phyloP scores from a whole-genome alignment of 2,329 filamentous ascomycete species.

The Trichoderma pleuroti region DNA sequence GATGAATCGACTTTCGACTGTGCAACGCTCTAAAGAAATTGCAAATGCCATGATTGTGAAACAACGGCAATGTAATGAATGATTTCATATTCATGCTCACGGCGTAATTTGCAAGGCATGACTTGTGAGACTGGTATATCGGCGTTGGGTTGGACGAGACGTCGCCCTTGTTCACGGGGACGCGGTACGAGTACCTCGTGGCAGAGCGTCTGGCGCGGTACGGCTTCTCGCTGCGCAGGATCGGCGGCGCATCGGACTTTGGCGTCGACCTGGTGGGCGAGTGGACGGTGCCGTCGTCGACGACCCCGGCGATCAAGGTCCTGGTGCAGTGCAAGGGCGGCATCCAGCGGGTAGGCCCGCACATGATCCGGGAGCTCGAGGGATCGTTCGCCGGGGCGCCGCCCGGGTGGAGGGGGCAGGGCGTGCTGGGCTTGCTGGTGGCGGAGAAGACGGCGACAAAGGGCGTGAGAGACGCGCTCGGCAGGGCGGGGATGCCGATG shows the following conservation, averaged over 20 bases:
- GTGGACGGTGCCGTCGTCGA: slow-evolving; percentile 56
- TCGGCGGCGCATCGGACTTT: slow-evolving; percentile 63
- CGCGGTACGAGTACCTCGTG: slow-evolving; percentile 72
- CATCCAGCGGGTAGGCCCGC: slow-evolving; percentile 50
- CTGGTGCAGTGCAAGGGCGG: slow-evolving; percentile 68
- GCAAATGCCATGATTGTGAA: slow-evolving; percentile 3
- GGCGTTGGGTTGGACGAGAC: slow-evolving; percentile 49
- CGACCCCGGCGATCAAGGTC: slow-evolving; percentile 40
- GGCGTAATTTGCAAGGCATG: slow-evolving; percentile 3
- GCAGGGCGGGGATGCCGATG: slow-evolving; percentile 65
- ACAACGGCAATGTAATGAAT: neutral
- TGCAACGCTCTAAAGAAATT: slow-evolving; percentile 3
- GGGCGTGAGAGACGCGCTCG: slow-evolving; percentile 71
- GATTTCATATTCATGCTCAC: slow-evolving; percentile 4
- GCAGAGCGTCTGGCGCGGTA: slow-evolving; percentile 53
- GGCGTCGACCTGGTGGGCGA: slow-evolving; percentile 73
- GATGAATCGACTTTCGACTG: neutral
- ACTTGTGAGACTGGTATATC: slow-evolving; percentile 23
- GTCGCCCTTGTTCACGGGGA: slow-evolving; percentile 66
- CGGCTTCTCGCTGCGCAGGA: slow-evolving; percentile 62
- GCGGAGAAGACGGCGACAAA: slow-evolving; percentile 68
- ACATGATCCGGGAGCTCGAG: slow-evolving; percentile 69
- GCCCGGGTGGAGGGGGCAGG: slow-evolving; percentile 62
- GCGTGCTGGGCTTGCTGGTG: slow-evolving; percentile 68
- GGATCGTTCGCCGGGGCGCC: slow-evolving; percentile 75